Base-by-base conservation (phyloP, 1,284 basidiomycete species). In the Boletus semigastroideus region DNA sequence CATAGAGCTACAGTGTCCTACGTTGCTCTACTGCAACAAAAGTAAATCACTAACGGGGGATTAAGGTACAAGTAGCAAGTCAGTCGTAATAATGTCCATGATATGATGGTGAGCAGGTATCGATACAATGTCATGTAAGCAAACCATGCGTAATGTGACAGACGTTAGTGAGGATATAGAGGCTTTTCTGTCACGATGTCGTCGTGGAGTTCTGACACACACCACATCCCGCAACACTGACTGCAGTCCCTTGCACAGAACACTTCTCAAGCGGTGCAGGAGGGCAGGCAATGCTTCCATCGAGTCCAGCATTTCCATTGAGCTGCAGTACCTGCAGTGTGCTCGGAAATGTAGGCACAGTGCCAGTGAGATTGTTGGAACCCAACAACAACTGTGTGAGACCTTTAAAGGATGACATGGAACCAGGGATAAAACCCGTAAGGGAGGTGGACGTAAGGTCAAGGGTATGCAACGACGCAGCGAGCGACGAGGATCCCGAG, bases 401-500 rank as follows among this genome's bases (percentile, higher is more conserved):
- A 4, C 56, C 50, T 7, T 52, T 59, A 19, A 71, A 63, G 14
- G 63, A 59, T 9, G 63, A 58, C 20, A 72, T 28, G 4, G 55
- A 13, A 8, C 52, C 48, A 3, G 72, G 72, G 25, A 72, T 64
- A 16, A 62, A 42, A n/a, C 63, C 65, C 5, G 66, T 64, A 14
- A 73, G 59, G 11, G 60, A 63, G 11, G 72, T 73, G 3, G 65
- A 68, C 5, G 71, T 69, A 12, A 73, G 57, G 34, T 72, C 71
- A 8, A 78, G 66, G 1, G 72, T 70, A 39, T 67, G 66, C 31
- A 78, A 53, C 5, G 73, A 73, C 0, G 58, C 51, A 7, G 66
- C 65, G 4, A 79, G 62, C 12, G 70, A 65, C 5, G 65, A 50
- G 27, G 75, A 74, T 0, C 61, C 61, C 25, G 67, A 62, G 3